Percentiles rank a stretch among this genome's conserved stretches.
These are phyloP conservation scores for Fusarium sp. DNA, from an alignment of 2,329 filamentous ascomycete species.

Conservation along the genomic window DNA sequence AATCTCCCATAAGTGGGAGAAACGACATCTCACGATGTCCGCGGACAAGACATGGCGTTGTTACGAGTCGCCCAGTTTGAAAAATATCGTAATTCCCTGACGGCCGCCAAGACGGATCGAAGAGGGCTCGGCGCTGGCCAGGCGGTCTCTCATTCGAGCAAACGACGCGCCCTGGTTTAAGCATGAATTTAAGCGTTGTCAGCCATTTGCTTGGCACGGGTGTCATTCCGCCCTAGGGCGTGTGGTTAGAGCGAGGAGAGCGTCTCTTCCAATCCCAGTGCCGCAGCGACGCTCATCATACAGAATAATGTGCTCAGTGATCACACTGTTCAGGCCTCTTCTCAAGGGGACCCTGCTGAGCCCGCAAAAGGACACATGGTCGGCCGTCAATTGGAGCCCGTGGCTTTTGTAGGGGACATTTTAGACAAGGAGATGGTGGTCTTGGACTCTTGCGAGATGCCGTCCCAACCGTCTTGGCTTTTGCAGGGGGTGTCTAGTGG, in stretches of 20 bases:
- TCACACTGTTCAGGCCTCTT: neutral
- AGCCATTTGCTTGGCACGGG: conserved; percentile 60
- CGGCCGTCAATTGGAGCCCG: conserved; percentile 40
- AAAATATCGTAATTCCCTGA: conserved; percentile 18
- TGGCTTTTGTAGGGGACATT: conserved; percentile 44
- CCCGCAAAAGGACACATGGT: conserved; percentile 42
- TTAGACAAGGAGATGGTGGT: conserved; percentile 30
- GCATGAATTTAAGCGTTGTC: conserved; percentile 66
- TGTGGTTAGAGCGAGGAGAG: conserved; percentile 20
- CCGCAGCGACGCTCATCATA: conserved; percentile 22
- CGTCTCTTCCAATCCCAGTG: conserved; percentile 30
- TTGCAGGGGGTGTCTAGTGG: conserved; percentile 31
- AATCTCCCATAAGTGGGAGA: neutral
- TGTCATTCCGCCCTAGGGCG: conserved; percentile 43
- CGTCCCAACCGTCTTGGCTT: conserved; percentile 57
- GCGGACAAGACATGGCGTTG: conserved; percentile 22
- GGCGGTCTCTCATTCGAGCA: conserved; percentile 41
- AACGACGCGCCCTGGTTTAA: conserved; percentile 56
- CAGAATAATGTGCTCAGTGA: conserved; percentile 18
- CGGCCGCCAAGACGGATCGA: conserved; percentile 38
- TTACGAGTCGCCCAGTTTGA: conserved; percentile 24
- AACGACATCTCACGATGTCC: conserved; percentile 3
- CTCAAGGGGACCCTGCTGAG: conserved; percentile 16
- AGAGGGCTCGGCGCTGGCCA: conserved; percentile 39
- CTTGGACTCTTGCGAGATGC: conserved; percentile 54